Evolutionary conservation across 164 flowering plant genomes (phyloP), one percentile per base, ranked within the genome.

Genomic region (Kalanchoe fedtschenkoi): DNA sequence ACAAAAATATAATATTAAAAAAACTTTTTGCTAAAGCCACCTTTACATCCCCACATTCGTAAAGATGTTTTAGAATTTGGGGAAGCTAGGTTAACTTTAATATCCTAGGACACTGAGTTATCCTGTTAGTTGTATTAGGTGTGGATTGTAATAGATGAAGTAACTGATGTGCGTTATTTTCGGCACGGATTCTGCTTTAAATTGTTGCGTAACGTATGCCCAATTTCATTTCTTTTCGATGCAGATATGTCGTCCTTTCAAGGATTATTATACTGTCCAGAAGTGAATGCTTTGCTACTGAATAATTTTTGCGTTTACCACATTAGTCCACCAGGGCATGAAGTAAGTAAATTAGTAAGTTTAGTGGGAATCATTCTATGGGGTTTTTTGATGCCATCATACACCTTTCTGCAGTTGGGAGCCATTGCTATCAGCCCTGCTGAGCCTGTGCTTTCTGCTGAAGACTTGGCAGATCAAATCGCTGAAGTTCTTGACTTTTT

Each of bases 221-320:
- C 16, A 24, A n/a, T 30, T 51, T 13, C 32, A n/a, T 13, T 51
- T 51, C 6, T 47, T 55, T 58, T 32, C 61, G 8, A 2, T 61
- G 44, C 32, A 39, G 96, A 85, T 76, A 75, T 87, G 78, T 89
- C 96, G 32, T 89, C 92, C 66, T 89, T 89, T 76, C 90, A 85
- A 77, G 93, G 91, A 42, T 74, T 89, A 58, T 86, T 89, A 77
- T 85, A 82, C 66, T 86, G 84, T 66, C 91, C 96, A 6, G 96
- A 89, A 74, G 93, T 86, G 47, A 78, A 85, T 65, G 83, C 89
- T 15, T 74, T 89, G 77, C 69, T 89, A 72, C 92, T 83, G 26
- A 85, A 86, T 69, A 89, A 86, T 69, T 89, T 89, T 76, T 89
- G 96, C 72, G 74, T 89, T 29, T 89, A 89, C 69, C 96, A 89